These are phyloP conservation scores for Puccinellia tenuiflora DNA, from an alignment of 176 grass and related monocot genomes.

Conservation along the genomic window DNA sequence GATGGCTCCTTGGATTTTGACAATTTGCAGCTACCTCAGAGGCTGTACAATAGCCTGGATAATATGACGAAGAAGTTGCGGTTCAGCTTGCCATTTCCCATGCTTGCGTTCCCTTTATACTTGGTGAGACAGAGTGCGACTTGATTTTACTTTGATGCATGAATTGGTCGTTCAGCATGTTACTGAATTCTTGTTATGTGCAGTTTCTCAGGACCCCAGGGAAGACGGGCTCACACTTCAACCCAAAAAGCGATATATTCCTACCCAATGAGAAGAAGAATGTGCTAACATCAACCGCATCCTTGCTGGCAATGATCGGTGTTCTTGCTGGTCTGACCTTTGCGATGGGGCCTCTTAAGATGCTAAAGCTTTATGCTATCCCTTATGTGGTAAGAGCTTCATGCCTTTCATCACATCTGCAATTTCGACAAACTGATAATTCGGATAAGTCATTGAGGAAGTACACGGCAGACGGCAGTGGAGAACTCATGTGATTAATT, in stretches of 20 bases:
- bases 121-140: slow-evolving; percentile 45
- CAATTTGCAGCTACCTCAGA: slow-evolving; percentile 67
- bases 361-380: slow-evolving; percentile 76
- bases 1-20: slow-evolving; percentile 22
- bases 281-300: slow-evolving; percentile 73
- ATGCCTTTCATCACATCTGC: background rate
- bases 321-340: slow-evolving; percentile 65
- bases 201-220: slow-evolving; percentile 79
- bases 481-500: slow-evolving; percentile 18
- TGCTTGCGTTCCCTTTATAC: slow-evolving; percentile 92
- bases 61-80: slow-evolving; percentile 46
- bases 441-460: background rate
- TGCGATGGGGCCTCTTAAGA: slow-evolving; percentile 64
- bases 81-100: slow-evolving; percentile 79
- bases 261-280: slow-evolving; percentile 79
- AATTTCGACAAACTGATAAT: slow-evolving; percentile 1
- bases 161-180: background rate
- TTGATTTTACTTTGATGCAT: background rate
- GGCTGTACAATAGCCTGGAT: slow-evolving; percentile 70
- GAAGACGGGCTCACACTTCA: slow-evolving; percentile 77
- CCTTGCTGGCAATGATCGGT: slow-evolving; percentile 67
- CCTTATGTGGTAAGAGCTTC: slow-evolving; percentile 59
- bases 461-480: slow-evolving; percentile 5
- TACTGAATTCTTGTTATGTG: slow-evolving; percentile 17
- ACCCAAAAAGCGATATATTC: slow-evolving; percentile 70